Base-by-base conservation (phyloP, 495 filamentous ascomycete genomes). In the Glarea lozoyensis region DNA sequence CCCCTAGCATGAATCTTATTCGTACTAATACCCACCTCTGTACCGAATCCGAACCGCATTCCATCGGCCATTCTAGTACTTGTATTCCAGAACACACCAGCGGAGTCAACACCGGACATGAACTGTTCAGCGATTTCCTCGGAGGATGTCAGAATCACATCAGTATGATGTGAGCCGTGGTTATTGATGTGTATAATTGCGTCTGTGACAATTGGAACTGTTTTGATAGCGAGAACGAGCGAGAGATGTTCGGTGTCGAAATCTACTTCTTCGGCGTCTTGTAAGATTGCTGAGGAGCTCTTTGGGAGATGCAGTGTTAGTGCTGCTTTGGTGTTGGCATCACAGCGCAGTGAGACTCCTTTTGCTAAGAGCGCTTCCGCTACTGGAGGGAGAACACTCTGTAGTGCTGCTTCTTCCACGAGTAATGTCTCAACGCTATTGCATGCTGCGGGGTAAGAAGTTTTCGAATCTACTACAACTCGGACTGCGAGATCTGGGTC, bases 1-100 rank as follows among this genome's bases (percentile, higher is more conserved):
- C 92, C 92, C 27, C 92, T 71, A 6, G 86, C 83, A 56, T 98
- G 92, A 40, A 98, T 94, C 65, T 97, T 98, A 64, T 97, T 98
- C 33, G 92, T 98, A 63, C 86, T 93, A 59, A 98, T 95, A 29
- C 92, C 92, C 2, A 98, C 92, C 61, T 99, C 92, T 0, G 92
- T 96, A 23, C 92, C 92, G 65, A 99, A 97, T 2, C 92, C 92
- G 61, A 87, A 99, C 21, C 92, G 73, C 81, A 93, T 94, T 2
- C 92, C 92, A 57, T 99, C 92, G 3, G 90, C 88, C 62, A 99
- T 92, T 16, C 92, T 73, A 10, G 86, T 92, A 13, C 86, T 93
- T 13, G 88, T 84, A 58, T 99, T 99, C 88, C 88, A 95, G 70
- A 88, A 99, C 10, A 94, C 88, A 32, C 89, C 89, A 0, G 88